A percentile compares a stretch with the other conserved stretches of the same genome.
Conservation (phyloP, 1,139 yeast genomes). For the Suhomyces ambrosiae region DNA sequence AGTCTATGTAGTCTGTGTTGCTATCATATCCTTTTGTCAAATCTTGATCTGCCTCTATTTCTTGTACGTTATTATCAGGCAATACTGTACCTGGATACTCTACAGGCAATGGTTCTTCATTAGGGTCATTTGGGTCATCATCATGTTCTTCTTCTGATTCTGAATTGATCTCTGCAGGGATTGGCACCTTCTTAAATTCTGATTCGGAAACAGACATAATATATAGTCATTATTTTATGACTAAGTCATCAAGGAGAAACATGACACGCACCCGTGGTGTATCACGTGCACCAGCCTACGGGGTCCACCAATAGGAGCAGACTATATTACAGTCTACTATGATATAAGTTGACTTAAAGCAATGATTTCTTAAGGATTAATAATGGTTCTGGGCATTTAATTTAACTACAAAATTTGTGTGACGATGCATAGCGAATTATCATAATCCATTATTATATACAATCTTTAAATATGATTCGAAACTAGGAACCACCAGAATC, state of each 20-base stretch:
- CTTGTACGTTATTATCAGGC: conserved; percentile 54
- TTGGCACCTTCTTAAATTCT: conserved; percentile 1
- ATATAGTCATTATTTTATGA: background rate
- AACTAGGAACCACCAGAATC: conserved; percentile 8
- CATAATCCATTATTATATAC: conserved; percentile 14
- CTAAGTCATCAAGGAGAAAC: background rate
- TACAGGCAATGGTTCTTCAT: conserved; percentile 39
- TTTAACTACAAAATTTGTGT: background rate
- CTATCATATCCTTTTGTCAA: conserved; percentile 62
- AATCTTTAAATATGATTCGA: conserved; percentile 11
- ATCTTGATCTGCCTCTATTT: conserved; percentile 54
- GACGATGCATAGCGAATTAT: conserved; percentile 11
- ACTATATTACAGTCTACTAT: background rate
- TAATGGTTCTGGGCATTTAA: too few species aligned
- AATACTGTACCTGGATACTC: conserved; percentile 52
- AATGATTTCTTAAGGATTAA: too few species aligned
- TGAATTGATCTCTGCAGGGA: conserved; percentile 11
- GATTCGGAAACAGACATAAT: conserved; percentile 3
- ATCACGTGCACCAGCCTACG: background rate
- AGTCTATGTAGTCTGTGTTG: conserved; percentile 69
- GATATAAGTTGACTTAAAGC: background rate
- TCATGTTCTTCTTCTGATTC: conserved; percentile 26
- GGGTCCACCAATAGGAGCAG: conserved; percentile 1
- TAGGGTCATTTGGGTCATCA: conserved; percentile 27
- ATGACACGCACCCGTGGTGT: background rate